Conservation (phyloP, 345 rosid genomes). For the Salix koriyanagi region DNA sequence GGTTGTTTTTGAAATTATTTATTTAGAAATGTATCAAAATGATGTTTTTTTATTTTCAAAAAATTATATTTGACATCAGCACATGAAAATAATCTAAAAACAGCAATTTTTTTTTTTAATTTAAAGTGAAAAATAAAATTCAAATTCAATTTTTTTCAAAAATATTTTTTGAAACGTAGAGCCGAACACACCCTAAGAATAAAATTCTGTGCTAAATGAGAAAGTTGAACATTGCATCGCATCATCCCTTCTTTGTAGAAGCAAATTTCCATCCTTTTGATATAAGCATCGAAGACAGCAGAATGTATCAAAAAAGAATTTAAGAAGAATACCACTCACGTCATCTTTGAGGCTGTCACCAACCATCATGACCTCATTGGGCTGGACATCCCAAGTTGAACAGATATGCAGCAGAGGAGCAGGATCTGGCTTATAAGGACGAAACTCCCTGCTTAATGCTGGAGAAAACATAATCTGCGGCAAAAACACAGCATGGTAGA, state of each 20-base stretch:
- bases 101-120: too few species aligned
- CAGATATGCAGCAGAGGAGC: constrained; percentile 89
- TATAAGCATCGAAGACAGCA: background rate
- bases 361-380: constrained; percentile 84
- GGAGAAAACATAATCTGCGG: constrained; percentile 71
- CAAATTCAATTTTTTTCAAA: too few species aligned
- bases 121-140: too few species aligned
- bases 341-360: constrained; percentile 99
- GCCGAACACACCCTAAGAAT: too few species aligned
- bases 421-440: constrained; percentile 89
- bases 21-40: too few species aligned
- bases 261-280: background rate
- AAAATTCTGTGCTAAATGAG: too few species aligned
- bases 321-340: constrained; percentile 36
- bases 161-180: too few species aligned
- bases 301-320: background rate
- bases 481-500: constrained; percentile 4
- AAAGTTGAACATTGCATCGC: background rate
- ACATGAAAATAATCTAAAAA: too few species aligned
- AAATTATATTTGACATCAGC: too few species aligned
- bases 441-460: constrained; percentile 92
- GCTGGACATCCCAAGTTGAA: constrained; percentile 71
- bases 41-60: too few species aligned
- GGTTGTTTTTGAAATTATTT: too few species aligned
- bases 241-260: background rate